A percentile compares a stretch with the other conserved stretches of the same genome.
phyloP scores from a whole-genome alignment of 352 stramenopile genomes.

The Thalassiosira tumida region DNA sequence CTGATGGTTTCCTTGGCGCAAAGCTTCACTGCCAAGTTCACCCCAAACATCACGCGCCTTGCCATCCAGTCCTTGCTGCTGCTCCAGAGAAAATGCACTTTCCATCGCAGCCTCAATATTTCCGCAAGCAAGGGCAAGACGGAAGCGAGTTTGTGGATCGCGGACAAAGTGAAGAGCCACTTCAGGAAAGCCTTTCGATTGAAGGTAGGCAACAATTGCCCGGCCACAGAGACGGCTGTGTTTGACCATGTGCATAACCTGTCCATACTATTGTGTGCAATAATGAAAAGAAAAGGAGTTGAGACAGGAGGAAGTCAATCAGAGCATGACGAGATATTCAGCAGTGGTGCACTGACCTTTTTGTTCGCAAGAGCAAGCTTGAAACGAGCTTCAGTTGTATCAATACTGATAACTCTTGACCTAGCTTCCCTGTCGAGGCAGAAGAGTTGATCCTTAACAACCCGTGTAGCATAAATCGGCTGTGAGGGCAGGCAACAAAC shows the following conservation, averaged over 20 bases:
- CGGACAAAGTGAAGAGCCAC: conserved; percentile 99
- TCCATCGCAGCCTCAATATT: conserved; percentile 99
- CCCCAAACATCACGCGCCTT: conserved; percentile 97
- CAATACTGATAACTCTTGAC: conserved; percentile 96
- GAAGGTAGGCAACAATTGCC: conserved; percentile 99
- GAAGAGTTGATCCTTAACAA: conserved; percentile 95
- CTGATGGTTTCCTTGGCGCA: conserved; percentile 98
- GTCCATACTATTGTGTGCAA: conserved; percentile 93
- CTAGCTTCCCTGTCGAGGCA: conserved; percentile 98
- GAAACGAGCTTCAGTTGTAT: conserved; percentile 99
- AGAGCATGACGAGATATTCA: not conserved
- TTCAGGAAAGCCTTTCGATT: conserved; percentile 99
- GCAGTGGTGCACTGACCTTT: conserved; percentile 69
- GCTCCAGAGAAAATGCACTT: conserved; percentile 92
- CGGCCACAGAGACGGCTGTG: conserved; percentile 97
- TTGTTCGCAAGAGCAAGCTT: conserved; percentile 94
- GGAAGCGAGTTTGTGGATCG: conserved; percentile 98
- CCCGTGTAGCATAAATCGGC: conserved; percentile 97
- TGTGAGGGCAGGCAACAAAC: conserved; percentile 75
- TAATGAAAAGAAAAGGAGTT: conserved; percentile 20
- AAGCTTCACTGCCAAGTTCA: conserved; percentile 96
- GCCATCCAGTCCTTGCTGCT: conserved; percentile 80
- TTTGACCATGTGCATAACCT: conserved; percentile 99
- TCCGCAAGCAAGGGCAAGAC: conserved; percentile 98
- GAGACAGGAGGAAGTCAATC: not conserved